phyloP scores from a whole-genome alignment of 805 yeast species.

The Zygoascus bituminiphila region DNA sequence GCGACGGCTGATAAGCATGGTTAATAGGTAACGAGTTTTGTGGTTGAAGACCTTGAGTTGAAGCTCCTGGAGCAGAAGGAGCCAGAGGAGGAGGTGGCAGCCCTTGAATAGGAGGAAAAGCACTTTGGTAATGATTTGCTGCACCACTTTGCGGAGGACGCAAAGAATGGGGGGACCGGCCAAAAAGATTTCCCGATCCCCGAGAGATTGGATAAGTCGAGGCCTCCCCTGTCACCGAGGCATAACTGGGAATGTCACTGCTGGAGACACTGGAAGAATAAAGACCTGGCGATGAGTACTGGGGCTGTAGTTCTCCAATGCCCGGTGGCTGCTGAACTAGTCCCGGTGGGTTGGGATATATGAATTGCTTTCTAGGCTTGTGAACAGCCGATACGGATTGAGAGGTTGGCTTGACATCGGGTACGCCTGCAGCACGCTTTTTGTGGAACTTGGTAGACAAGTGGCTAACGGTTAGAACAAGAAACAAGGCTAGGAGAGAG shows the following conservation, averaged over 20 bases:
- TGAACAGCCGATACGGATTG: not conserved
- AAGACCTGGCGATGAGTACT: not conserved
- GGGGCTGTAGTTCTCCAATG: not conserved
- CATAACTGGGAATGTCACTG: not conserved
- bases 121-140: not conserved
- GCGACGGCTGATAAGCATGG: not conserved
- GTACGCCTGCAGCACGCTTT: conserved; percentile 17
- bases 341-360: not conserved
- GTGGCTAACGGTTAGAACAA: conserved; percentile 15
- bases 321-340: not conserved
- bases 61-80: not conserved
- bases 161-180: not conserved
- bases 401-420: not conserved
- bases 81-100: not conserved
- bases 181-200: not conserved
- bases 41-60: not conserved
- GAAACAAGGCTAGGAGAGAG: not conserved
- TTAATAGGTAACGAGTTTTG: not conserved
- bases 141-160: not conserved
- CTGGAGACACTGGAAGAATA: not conserved
- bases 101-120: not conserved
- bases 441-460: conserved; percentile 28
- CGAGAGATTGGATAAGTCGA: not conserved
- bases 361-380: not conserved
- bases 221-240: not conserved